These are phyloP conservation scores for Nannochloris sp. DNA, from an alignment of 139 green algal genomes.

Conservation along the genomic window DNA sequence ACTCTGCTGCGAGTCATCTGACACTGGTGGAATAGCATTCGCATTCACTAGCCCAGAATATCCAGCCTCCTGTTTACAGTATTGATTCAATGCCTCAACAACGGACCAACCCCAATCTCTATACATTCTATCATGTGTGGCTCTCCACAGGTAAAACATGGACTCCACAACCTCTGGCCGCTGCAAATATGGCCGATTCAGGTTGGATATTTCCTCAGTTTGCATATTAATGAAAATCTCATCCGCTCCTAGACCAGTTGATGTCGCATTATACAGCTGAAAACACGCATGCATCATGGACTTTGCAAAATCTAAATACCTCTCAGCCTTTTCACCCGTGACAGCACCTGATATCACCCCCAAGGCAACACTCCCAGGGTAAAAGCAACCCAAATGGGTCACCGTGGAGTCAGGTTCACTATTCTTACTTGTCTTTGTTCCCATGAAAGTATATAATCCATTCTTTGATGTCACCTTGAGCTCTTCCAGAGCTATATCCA, in stretches of 20 bases:
- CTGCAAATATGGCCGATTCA: conserved; percentile 43
- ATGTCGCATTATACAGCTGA: conserved; percentile 34
- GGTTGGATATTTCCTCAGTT: conserved; percentile 23
- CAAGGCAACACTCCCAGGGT: conserved; percentile 67
- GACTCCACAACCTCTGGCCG: conserved; percentile 62
- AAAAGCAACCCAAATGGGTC: conserved; percentile 82
- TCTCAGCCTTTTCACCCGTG: conserved; percentile 20
- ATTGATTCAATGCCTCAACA: conserved; percentile 53
- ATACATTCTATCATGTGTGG: conserved; percentile 54
- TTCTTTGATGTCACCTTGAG: neutral
- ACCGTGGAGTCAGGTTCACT: conserved; percentile 38
- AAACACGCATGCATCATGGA: conserved; percentile 42
- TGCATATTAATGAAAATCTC: conserved; percentile 27
- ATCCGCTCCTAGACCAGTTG: conserved; percentile 46
- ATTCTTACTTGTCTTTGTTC: conserved; percentile 48
- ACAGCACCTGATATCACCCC: conserved; percentile 35
- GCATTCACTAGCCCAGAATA: conserved; percentile 62
- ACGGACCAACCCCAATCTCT: conserved; percentile 63
- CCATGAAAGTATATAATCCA: conserved; percentile 3
- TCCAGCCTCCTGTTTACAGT: conserved; percentile 35
- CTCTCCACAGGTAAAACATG: conserved; percentile 57
- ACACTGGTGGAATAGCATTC: conserved; percentile 9
- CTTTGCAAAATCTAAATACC: conserved; percentile 38
- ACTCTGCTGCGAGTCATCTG: conserved; percentile 64
- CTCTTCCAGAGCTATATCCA: neutral